Evolutionary conservation across 2,329 filamentous ascomycete genomes (phyloP), one percentile per base, ranked within the genome.

Genomic region (Geosmithia morbida): DNA sequence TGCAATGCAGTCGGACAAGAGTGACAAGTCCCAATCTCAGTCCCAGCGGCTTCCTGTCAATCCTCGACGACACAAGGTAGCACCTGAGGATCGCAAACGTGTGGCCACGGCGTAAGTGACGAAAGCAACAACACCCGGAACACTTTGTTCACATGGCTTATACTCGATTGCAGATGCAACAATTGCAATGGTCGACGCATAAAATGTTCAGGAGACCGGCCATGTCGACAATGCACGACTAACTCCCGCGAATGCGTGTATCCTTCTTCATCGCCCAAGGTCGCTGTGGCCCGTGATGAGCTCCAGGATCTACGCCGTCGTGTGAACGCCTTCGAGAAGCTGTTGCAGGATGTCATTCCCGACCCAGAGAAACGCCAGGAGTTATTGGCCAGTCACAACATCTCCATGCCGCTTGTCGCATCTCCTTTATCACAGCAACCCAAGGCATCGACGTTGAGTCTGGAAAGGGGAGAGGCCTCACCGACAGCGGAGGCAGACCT

Each of bases 151-250:
- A 26, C 22, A 22, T n/a, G n/a, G 43, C 45, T 17, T 19, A 41
- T 37, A 37, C 33, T 14, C 19, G n/a, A 50, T n/a, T 22, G 17
- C 49, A 74, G 71, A 49, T 74, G 71, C 61, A 74, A 75, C 54
- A 66, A 60, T 55, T 75, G 71, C 60, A 75, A 75, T 58, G 55
- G 72, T 43, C 67, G 70, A 43, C 66, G 71, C 49, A 68, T 72
- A 56, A 74, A 71, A 52, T 75, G 71, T 57, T 72, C 69, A 13
- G 71, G 71, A 43, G 64, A 70, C 3, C 57, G 54, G n/a, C 71
- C 71, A 0, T 75, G 71, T 54, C 55, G 56, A 41, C 68, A 71
- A 51, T 75, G 71, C 53, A 53, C 55, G 20, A 60, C 60, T 37
- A 59, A 66, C 29, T 62, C 65, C 30, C 62, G 71, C 48, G 64